Base-by-base conservation (phyloP, 2,329 filamentous ascomycete genomes). In the Fusarium buharicum region DNA sequence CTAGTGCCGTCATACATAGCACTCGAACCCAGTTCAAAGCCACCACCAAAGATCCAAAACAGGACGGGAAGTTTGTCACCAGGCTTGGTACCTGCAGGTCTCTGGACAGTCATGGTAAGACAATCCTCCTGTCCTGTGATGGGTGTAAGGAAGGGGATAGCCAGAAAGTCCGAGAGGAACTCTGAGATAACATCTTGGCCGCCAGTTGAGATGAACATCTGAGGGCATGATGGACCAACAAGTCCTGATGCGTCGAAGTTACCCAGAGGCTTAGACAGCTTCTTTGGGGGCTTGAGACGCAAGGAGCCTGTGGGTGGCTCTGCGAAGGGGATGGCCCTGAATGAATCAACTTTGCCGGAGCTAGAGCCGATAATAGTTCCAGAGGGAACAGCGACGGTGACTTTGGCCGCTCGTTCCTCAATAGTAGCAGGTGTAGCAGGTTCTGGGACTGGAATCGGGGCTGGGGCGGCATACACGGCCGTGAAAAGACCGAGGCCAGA, bases 291-390 rank as follows among this genome's bases (percentile, higher is more conserved):
- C 70, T 84, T 88, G 30, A 95, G 82, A 14, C 91, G 86, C 20
- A 92, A 78, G 4, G 79, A 73, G 0, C 88, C 90, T 0, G 84
- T 81, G 0, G 91, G 91, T 2, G 90, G 83, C 59, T 91, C 79
- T 3, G 90, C 90, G 70, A 87, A 95, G 4, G 90, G 91, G 52
- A 95, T 91, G 18, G 88, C 90, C 51, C 84, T 86, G 77, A 91
- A 93, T 22, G 80, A 84, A 54, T 94, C 90, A 17, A 92, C 81
- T 22, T 76, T 74, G 3, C 72, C 68, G 3, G 74, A 56, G n/a
- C 70, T 56, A 65, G 75, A 52, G 33, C 86, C 86, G 37, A 83
- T 72, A 30, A 90, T 76, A 5, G 83, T 88, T 33, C 85, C 87
- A 38, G 82, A 80, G 1, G 81, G 74, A 31, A 87, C 82, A 14